Evolutionary conservation across 1,284 basidiomycete genomes (phyloP), one percentile per base, ranked within the genome.

Genomic region (Ustanciosporium gigantosporum): DNA sequence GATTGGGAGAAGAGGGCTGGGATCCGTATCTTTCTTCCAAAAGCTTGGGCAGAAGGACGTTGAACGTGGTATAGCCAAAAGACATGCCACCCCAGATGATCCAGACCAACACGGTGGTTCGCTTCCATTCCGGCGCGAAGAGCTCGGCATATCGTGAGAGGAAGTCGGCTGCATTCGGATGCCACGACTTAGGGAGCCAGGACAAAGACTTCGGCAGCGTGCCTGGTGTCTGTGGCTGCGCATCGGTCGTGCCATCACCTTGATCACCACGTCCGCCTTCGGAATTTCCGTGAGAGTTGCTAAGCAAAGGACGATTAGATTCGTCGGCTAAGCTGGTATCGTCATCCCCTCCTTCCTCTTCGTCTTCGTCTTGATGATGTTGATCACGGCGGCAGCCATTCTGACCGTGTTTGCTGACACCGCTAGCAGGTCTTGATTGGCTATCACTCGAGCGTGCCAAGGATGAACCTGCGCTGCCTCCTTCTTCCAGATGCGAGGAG

Each of bases 61-160:
- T 98, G 81, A 97, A 97, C 86, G 94, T 94, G 6, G 90, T 96
- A 73, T 86, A 92, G 2, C 87, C 91, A 88, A 72, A 41, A 41
- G 56, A 58, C 55, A 50, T 61, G 21, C 67, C 55, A 8, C 68
- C 68, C 74, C 74, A 77, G 31, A 76, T 69, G 35, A 57, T 44
- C 73, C 73, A 77, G 31, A 70, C 52, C 27, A 95, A 80, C 40
- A 91, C 38, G 19, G 92, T 92, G 40, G 88, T 93, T 58, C 83
- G 80, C 38, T 86, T 78, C 91, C 92, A 95, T 73, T 90, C 84
- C 0, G 88, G 87, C 14, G 84, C 81, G 25, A 96, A 83, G 20
- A 96, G 86, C 81, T 88, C 84, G 57, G 79, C 81, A 31, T 95
- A 82, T 25, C 90, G 84, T 56, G 84, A 84, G 24, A 84, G 36